Percentiles rank a stretch among this genome's conserved stretches.
phyloP scores from a whole-genome alignment of 495 filamentous ascomycete species.

The Thermochaetoides thermophila region DNA sequence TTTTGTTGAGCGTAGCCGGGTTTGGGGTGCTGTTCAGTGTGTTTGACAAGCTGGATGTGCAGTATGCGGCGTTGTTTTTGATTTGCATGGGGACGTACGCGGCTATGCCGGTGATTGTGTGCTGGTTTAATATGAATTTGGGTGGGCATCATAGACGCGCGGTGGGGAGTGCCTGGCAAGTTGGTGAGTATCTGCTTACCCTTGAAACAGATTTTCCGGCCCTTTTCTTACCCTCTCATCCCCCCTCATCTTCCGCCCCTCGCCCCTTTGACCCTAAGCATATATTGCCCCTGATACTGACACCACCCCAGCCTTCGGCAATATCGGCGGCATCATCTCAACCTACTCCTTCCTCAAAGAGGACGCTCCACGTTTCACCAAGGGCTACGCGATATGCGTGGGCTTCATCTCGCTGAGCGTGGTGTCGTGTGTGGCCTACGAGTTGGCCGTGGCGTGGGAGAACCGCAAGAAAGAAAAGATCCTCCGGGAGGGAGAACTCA shows the following conservation, averaged over 20 bases:
- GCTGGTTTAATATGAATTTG: constrained; percentile 91
- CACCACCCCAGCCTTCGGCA: constrained; percentile 58
- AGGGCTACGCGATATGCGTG: constrained; percentile 67
- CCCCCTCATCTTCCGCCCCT: not conserved
- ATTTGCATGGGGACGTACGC: constrained; percentile 48
- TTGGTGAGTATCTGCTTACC: constrained; percentile 27
- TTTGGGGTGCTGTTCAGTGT: constrained; percentile 57
- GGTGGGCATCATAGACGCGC: constrained; percentile 73
- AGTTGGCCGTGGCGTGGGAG: constrained; percentile 40
- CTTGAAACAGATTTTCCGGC: no score
- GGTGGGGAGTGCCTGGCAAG: constrained; percentile 77
- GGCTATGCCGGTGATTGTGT: constrained; percentile 73
- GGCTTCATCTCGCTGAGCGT: constrained; percentile 56
- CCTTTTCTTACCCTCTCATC: not conserved
- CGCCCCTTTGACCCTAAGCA: not conserved
- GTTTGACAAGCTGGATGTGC: constrained; percentile 35
- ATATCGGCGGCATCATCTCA: constrained; percentile 83
- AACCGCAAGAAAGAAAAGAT: constrained; percentile 52
- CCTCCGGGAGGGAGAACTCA: constrained; percentile 32
- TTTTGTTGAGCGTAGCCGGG: constrained; percentile 50
- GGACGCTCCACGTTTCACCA: constrained; percentile 55
- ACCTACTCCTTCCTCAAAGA: constrained; percentile 64
- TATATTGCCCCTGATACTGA: not conserved
- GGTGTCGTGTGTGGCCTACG: constrained; percentile 45
- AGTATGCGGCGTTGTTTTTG: constrained; percentile 66